A percentile compares a stretch with the other conserved stretches of the same genome.
Conservation (phyloP, 2,329 filamentous ascomycete species). For the Xylaria sp. region DNA sequence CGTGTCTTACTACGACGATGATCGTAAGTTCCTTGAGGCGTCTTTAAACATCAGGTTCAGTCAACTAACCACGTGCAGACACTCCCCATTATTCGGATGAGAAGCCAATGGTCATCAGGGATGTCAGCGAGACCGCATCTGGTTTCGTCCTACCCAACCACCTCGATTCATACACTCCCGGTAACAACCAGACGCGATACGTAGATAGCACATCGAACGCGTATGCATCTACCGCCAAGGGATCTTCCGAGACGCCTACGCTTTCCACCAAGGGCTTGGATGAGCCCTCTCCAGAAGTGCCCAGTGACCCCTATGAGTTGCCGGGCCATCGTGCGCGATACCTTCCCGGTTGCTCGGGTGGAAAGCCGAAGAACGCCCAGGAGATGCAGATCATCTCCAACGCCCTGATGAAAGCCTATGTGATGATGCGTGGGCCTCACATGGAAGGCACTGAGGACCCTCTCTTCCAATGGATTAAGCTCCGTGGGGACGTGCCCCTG, state of each 20-base stretch:
- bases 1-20: neutral
- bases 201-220: neutral
- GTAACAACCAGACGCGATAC: neutral
- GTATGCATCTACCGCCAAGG: neutral
- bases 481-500: slow-evolving; percentile 10
- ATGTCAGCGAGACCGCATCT: neutral
- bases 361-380: slow-evolving; percentile 3
- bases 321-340: slow-evolving; percentile 5
- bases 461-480: slow-evolving; percentile 31
- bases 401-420: slow-evolving; percentile 32
- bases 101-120: neutral
- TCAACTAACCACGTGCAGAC: neutral
- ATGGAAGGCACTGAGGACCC: slow-evolving; percentile 23
- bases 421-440: slow-evolving; percentile 32
- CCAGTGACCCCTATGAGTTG: neutral
- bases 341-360: slow-evolving; percentile 28
- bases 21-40: neutral
- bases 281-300: neutral
- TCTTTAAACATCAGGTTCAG: no score
- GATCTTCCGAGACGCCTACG: neutral
- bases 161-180: neutral
- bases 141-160: neutral
- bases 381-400: slow-evolving; percentile 28
- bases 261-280: neutral
- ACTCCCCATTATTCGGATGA: neutral